Conservation (phyloP, 495 filamentous ascomycete species). For the Talaromyces thailandensis region DNA sequence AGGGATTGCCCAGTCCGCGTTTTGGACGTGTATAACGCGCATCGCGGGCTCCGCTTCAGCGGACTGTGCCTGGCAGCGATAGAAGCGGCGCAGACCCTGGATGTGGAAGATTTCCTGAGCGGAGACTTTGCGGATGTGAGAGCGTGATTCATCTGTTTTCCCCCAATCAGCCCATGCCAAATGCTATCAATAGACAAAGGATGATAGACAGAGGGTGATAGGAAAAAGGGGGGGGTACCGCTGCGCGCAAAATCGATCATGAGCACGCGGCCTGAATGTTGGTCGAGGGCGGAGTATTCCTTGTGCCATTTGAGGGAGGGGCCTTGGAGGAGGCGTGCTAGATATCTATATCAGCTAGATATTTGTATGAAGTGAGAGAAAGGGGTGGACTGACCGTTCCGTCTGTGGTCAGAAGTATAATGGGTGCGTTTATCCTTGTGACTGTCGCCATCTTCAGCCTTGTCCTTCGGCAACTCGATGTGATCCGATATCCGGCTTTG, state of each 20-base stretch:
- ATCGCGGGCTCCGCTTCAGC: constrained; percentile 6
- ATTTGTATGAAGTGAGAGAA: neutral
- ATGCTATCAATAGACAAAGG: too few relatives aligned
- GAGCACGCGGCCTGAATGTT: constrained; percentile 21
- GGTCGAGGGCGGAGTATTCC: constrained; percentile 19
- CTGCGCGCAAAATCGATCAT: constrained; percentile 30
- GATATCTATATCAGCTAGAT: neutral
- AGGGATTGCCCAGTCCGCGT: constrained; percentile 39
- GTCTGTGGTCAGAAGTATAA: neutral
- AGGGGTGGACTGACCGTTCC: neutral
- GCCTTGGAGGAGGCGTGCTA: constrained; percentile 11
- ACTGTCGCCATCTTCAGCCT: neutral
- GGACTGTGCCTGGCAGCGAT: constrained; percentile 8
- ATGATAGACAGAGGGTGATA: too few relatives aligned
- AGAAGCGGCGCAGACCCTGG: constrained; percentile 29
- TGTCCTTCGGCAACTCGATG: constrained; percentile 1
- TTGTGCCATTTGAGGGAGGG: constrained; percentile 34
- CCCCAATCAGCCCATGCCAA: too few relatives aligned
- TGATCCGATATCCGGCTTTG: constrained; percentile 4
- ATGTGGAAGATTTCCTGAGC: constrained; percentile 40
- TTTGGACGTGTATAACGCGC: constrained; percentile 35
- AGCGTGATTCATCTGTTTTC: constrained; percentile 8
- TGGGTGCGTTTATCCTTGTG: constrained; percentile 1
- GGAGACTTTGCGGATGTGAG: constrained; percentile 30
- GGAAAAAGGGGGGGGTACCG: constrained; percentile 9